Evolutionary conservation across 2,329 filamentous ascomycete genomes (phyloP).

Genomic region (Botrytis elliptica): DNA sequence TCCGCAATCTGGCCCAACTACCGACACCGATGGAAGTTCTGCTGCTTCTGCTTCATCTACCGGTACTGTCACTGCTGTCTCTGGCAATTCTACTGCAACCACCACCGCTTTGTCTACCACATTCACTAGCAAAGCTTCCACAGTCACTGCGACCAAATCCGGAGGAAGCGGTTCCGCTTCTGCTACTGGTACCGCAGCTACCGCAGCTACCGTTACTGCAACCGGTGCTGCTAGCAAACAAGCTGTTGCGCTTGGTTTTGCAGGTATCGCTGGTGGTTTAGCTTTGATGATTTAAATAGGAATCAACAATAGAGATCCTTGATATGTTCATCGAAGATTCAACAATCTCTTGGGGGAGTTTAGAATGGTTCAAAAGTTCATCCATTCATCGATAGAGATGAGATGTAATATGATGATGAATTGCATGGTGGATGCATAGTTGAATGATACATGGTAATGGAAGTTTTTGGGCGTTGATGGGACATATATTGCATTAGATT

Average conservation of each 20-base stretch:
- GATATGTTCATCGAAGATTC: background rate
- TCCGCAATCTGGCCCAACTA: background rate
- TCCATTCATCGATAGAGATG: background rate
- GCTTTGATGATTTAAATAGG: constrained; percentile 27
- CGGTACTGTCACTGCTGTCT: background rate
- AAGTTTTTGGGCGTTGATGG: constrained; percentile 2
- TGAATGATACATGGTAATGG: background rate
- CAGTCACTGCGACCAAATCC: background rate
- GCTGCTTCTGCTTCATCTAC: background rate
- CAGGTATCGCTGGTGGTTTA: constrained; percentile 27
- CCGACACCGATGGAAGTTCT: background rate
- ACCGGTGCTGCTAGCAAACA: constrained; percentile 19
- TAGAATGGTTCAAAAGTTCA: background rate
- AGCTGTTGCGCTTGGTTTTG: constrained; percentile 23
- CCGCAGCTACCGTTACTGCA: constrained; percentile 15
- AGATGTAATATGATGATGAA: background rate
- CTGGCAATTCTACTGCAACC: background rate
- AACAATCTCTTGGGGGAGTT: background rate
- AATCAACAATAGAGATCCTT: background rate
- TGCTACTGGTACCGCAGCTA: constrained; percentile 18
- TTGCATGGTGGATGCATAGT: background rate
- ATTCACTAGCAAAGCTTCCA: background rate
- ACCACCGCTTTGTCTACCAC: constrained; percentile 6
- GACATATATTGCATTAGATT: constrained; percentile 7
- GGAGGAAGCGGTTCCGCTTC: background rate